Conservation (phyloP, 805 yeast genomes). For the Metschnikowia bowlesiae region DNA sequence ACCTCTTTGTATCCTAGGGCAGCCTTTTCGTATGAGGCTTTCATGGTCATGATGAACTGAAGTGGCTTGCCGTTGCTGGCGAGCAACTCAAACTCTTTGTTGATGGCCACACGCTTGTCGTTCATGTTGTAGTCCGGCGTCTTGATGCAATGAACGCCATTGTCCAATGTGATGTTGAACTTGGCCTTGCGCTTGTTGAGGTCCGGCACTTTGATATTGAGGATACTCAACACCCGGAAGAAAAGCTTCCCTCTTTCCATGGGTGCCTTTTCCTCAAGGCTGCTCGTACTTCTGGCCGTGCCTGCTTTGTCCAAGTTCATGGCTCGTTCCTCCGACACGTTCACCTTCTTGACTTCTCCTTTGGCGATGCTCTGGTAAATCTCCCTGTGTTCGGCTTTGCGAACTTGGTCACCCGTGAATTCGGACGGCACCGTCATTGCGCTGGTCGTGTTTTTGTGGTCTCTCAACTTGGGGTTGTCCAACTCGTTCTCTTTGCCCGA, state of each 20-base stretch:
- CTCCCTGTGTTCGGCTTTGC: not conserved
- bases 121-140: slow-evolving; percentile 50
- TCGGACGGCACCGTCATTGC: slow-evolving; percentile 30
- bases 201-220: slow-evolving; percentile 46
- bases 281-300: not conserved
- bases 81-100: slow-evolving; percentile 76
- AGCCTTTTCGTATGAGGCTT: slow-evolving; percentile 54
- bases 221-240: slow-evolving; percentile 44
- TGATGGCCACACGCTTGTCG: slow-evolving; percentile 35
- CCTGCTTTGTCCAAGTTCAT: not conserved
- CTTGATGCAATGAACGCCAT: slow-evolving; percentile 74
- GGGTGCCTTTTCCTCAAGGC: not conserved
- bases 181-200: slow-evolving; percentile 42
- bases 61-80: slow-evolving; percentile 47
- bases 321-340: not conserved
- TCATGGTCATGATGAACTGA: slow-evolving; percentile 69
- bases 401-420: not conserved
- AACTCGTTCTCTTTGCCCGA: not conserved
- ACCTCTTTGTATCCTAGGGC: slow-evolving; percentile 55
- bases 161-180: slow-evolving; percentile 60
- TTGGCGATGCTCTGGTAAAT: slow-evolving; percentile 3
- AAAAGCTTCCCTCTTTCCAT: slow-evolving; percentile 54
- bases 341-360: not conserved
- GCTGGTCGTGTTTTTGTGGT: slow-evolving; percentile 19
- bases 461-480: slow-evolving; percentile 21